phyloP scores from a whole-genome alignment of 2,329 filamentous ascomycete species.

The Magnaporthiopsis rhizophila region DNA sequence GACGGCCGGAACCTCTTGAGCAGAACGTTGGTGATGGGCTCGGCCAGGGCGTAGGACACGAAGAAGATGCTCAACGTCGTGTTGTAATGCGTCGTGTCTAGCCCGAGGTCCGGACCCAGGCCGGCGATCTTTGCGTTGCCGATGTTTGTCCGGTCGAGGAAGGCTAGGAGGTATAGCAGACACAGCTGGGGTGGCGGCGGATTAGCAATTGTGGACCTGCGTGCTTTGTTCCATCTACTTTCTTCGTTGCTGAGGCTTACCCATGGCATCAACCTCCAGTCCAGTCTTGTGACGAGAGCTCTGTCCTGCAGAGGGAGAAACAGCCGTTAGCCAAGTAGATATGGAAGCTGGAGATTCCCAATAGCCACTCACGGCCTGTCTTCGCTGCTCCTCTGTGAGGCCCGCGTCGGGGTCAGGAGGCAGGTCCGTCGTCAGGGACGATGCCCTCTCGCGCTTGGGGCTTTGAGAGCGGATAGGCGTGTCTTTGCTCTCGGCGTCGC shows the following conservation, averaged over 20 bases:
- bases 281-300: slow-evolving; percentile 23
- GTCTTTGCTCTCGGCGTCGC: not conserved
- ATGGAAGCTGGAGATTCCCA: not conserved
- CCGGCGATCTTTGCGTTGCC: slow-evolving; percentile 58
- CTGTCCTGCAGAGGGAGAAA: slow-evolving; percentile 20
- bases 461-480: not conserved
- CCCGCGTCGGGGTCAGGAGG: slow-evolving; percentile 24
- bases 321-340: not conserved
- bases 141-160: slow-evolving; percentile 71
- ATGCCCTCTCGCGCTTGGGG: not conserved
- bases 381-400: slow-evolving; percentile 21
- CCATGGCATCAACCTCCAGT: slow-evolving; percentile 28
- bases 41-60: slow-evolving; percentile 73
- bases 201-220: not conserved
- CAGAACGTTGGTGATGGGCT: slow-evolving; percentile 70
- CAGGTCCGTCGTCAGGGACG: slow-evolving; percentile 12
- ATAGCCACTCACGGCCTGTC: slow-evolving; percentile 17
- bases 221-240: not conserved
- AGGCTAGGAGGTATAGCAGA: slow-evolving; percentile 66
- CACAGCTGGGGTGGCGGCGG: slow-evolving; percentile 40
- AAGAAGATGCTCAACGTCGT: slow-evolving; percentile 76
- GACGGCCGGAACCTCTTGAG: slow-evolving; percentile 70
- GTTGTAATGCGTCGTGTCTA: slow-evolving; percentile 62
- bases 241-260: slow-evolving; percentile 16
- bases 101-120: slow-evolving; percentile 46